Evolutionary conservation across 2,329 filamentous ascomycete species (phyloP).

Genomic region (Fusarium multiceps): DNA sequence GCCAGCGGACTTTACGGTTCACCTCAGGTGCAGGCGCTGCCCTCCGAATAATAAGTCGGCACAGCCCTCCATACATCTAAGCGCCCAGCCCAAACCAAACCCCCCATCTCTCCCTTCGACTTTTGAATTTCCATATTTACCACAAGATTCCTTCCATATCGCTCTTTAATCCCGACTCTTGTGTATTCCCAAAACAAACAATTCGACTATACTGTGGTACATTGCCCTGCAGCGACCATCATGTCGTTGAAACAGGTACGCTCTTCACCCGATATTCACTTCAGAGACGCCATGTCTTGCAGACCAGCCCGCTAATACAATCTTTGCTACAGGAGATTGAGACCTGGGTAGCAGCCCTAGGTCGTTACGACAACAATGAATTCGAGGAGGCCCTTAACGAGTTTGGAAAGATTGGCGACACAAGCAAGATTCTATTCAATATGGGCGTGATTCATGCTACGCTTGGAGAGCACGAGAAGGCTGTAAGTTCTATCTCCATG

Average conservation of each 20-base stretch:
- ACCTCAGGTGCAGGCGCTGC: slow-evolving; percentile 34
- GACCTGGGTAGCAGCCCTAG: slow-evolving; percentile 93
- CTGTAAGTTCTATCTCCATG: slow-evolving; percentile 68
- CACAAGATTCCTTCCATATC: slow-evolving; percentile 17
- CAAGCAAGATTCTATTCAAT: slow-evolving; percentile 98
- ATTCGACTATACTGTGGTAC: slow-evolving; percentile 32
- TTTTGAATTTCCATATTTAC: slow-evolving; percentile 35
- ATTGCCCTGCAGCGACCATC: slow-evolving; percentile 46
- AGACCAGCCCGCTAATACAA: slow-evolving; percentile 29
- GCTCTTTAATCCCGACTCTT: slow-evolving; percentile 11
- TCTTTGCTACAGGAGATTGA: slow-evolving; percentile 85
- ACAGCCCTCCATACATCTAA: slow-evolving; percentile 44
- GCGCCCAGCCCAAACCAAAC: slow-evolving; percentile 34
- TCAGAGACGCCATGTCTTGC: slow-evolving; percentile 7
- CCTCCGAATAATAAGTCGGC: slow-evolving; percentile 46
- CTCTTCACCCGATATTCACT: slow-evolving; percentile 13
- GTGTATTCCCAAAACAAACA: slow-evolving; percentile 5
- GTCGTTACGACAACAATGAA: slow-evolving; percentile 95
- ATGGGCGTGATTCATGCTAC: slow-evolving; percentile 98
- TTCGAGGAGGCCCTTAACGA: slow-evolving; percentile 88
- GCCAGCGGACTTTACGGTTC: slow-evolving; percentile 25
- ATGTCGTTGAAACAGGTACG: slow-evolving; percentile 73
- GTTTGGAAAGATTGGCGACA: slow-evolving; percentile 90
- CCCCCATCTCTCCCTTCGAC: slow-evolving; percentile 39
- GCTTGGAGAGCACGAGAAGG: slow-evolving; percentile 93